These are phyloP conservation scores for Podila epigama DNA, from an alignment of 192 early-diverging fungal genomes.

Conservation along the genomic window DNA sequence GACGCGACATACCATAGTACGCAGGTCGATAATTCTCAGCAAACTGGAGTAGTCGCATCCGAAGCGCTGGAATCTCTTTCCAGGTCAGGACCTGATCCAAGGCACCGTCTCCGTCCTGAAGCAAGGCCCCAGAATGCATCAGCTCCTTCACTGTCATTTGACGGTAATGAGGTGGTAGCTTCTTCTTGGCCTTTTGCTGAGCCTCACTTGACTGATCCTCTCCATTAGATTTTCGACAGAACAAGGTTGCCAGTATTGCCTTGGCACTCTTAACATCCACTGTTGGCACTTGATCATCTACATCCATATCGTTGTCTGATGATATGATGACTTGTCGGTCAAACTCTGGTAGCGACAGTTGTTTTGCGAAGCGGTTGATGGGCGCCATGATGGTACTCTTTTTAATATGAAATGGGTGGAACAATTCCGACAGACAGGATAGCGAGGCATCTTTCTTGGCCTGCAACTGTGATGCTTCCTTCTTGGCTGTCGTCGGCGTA, in stretches of 20 bases:
- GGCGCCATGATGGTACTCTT: constrained; percentile 53
- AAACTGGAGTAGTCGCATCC: constrained; percentile 76
- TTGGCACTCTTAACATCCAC: not conserved
- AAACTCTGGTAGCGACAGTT: constrained; percentile 2
- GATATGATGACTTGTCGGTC: constrained; percentile 17
- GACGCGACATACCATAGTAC: constrained; percentile 66
- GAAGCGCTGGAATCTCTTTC: constrained; percentile 45
- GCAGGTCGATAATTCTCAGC: constrained; percentile 74
- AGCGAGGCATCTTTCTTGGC: constrained; percentile 12
- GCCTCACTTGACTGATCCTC: constrained; percentile 6
- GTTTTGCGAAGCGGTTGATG: constrained; percentile 45
- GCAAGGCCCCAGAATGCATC: constrained; percentile 31
- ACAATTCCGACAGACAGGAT: constrained; percentile 49
- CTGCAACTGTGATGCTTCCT: constrained; percentile 7
- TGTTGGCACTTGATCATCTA: constrained; percentile 4
- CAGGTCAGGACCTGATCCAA: constrained; percentile 26
- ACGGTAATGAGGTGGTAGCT: constrained; percentile 11
- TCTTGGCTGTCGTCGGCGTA: constrained; percentile 26
- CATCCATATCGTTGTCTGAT: constrained; percentile 23
- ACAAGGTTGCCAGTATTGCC: constrained; percentile 3
- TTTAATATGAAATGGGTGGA: constrained; percentile 70
- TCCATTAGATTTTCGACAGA: not conserved
- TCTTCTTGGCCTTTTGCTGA: constrained; percentile 35
- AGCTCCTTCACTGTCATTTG: constrained; percentile 22
- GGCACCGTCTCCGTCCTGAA: constrained; percentile 28